Evolutionary conservation across 2,329 filamentous ascomycete species (phyloP).

Genomic region (Neoascochyta sp.): DNA sequence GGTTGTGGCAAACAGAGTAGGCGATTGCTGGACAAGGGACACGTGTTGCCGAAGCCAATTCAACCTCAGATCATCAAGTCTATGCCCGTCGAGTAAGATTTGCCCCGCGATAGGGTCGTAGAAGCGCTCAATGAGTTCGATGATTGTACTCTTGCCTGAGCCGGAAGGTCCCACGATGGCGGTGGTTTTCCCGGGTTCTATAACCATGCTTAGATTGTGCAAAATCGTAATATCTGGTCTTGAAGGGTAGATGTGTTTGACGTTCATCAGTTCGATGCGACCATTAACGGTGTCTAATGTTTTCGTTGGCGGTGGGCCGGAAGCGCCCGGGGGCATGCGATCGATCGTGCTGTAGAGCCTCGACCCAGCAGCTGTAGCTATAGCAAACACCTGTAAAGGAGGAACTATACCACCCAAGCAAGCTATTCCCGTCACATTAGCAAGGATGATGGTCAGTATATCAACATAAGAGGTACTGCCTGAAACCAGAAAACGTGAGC

Average conservation of each 20-base stretch:
- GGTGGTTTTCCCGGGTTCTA: slow-evolving; percentile 87
- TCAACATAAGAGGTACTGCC: slow-evolving; percentile 2
- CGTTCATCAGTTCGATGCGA: not conserved
- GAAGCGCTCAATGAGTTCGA: slow-evolving; percentile 84
- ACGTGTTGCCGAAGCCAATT: slow-evolving; percentile 88
- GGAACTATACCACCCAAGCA: slow-evolving; percentile 25
- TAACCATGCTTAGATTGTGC: slow-evolving; percentile 69
- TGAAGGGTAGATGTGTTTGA: slow-evolving; percentile 19
- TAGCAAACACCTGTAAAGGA: not conserved
- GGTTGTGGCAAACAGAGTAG: slow-evolving; percentile 79
- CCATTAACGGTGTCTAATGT: not conserved
- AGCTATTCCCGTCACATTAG: slow-evolving; percentile 1
- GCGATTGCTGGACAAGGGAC: slow-evolving; percentile 84
- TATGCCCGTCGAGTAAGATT: slow-evolving; percentile 31
- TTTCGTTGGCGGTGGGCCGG: not conserved
- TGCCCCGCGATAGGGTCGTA: slow-evolving; percentile 54
- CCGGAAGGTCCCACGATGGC: slow-evolving; percentile 89
- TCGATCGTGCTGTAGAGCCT: no score
- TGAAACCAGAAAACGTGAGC: slow-evolving; percentile 44
- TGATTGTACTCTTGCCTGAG: slow-evolving; percentile 88
- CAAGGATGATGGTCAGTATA: slow-evolving; percentile 1
- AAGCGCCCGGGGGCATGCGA: not conserved
- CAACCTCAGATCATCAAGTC: slow-evolving; percentile 74
- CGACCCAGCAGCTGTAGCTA: not conserved
- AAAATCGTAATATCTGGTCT: slow-evolving; percentile 82